Conservation (phyloP, 2,329 filamentous ascomycete species). For the Fusarium denticulatum region DNA sequence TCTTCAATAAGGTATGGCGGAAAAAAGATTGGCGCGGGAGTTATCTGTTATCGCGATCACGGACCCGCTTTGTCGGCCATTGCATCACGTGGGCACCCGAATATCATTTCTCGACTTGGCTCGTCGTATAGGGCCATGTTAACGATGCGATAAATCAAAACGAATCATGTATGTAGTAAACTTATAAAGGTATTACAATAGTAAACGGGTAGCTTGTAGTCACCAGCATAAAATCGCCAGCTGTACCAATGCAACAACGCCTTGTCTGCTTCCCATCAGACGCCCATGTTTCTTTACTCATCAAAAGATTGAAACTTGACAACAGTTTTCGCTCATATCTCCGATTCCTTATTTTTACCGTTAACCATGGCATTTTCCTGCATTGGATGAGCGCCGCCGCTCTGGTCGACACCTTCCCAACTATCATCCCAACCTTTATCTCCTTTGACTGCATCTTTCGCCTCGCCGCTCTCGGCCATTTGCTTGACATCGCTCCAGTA, state of each 20-base stretch:
- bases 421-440: conserved; percentile 50
- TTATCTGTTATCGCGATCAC: conserved; percentile 42
- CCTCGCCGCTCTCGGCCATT: conserved; percentile 66
- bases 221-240: not conserved
- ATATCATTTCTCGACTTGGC: not conserved
- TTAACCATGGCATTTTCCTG: conserved; percentile 31
- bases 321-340: conserved; percentile 1
- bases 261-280: not conserved
- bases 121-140: not conserved
- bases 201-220: not conserved
- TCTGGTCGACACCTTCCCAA: conserved; percentile 65
- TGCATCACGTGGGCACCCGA: conserved; percentile 23
- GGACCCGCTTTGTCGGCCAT: conserved; percentile 17
- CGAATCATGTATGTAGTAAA: not conserved
- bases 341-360: conserved; percentile 28
- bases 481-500: conserved; percentile 88
- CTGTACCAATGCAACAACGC: conserved; percentile 21
- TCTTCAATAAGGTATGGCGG: conserved; percentile 3
- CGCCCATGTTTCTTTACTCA: not conserved
- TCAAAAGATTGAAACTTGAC: not conserved
- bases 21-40: conserved; percentile 32
- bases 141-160: not conserved
- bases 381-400: conserved; percentile 56
- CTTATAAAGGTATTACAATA: not conserved
- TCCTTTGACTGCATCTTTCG: conserved; percentile 55